These are phyloP conservation scores for Paracoccidioides lutzii DNA, from an alignment of 2,329 filamentous ascomycete genomes.

Conservation along the genomic window DNA sequence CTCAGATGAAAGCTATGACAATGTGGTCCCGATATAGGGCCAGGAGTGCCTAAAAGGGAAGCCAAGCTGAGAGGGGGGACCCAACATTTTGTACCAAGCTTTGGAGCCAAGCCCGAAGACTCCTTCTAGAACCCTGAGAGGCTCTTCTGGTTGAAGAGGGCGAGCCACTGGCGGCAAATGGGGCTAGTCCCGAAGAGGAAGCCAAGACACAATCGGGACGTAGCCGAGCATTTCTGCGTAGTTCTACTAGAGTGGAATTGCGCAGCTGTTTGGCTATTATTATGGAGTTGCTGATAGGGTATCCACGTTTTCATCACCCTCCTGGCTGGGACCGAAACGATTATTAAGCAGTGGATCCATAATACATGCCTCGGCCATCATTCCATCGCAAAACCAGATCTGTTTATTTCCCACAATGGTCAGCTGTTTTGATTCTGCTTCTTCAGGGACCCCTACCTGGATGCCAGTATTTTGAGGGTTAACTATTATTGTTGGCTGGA, in stretches of 20 bases:
- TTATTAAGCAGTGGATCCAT: not conserved
- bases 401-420: too few relatives aligned
- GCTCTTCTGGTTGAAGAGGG: not conserved
- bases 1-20: too few relatives aligned
- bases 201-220: not conserved
- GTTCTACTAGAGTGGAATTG: too few relatives aligned
- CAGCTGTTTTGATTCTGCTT: not conserved
- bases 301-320: not conserved
- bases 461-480: not conserved
- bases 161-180: not conserved
- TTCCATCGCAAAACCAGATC: too few relatives aligned
- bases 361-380: not conserved
- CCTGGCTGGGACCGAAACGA: not conserved
- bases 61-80: not conserved
- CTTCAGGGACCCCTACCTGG: not conserved
- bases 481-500: too few relatives aligned
- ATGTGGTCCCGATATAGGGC: too few relatives aligned
- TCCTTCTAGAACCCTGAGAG: not conserved
- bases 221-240: too few relatives aligned
- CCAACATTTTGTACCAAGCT: not conserved
- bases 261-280: too few relatives aligned
- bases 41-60: slow-evolving; percentile 1
- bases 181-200: not conserved
- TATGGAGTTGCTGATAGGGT: too few relatives aligned
- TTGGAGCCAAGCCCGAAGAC: not conserved